Percentiles rank a stretch among this genome's conserved stretches.
Conservation (phyloP, 805 yeast genomes). For the Candida tallmaniae region DNA sequence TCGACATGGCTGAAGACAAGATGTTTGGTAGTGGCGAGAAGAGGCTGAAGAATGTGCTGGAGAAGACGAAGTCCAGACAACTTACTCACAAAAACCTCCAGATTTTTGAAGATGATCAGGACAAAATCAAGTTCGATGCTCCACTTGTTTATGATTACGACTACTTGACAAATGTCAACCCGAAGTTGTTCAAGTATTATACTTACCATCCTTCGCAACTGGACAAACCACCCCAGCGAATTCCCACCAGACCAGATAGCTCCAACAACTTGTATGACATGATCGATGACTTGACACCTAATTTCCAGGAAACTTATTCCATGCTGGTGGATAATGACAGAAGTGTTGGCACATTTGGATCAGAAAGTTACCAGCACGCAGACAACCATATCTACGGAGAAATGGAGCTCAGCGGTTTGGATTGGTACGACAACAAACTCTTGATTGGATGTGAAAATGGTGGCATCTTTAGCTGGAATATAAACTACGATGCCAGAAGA, state of each 20-base stretch:
- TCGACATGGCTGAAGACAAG: not conserved
- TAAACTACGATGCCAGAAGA: slow-evolving; percentile 33
- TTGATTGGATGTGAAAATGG: slow-evolving; percentile 40
- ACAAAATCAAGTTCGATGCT: slow-evolving; percentile 17
- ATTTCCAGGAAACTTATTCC: slow-evolving; percentile 6
- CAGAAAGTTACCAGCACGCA: slow-evolving; percentile 27
- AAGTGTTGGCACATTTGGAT: slow-evolving; percentile 8
- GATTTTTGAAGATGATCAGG: slow-evolving; percentile 9
- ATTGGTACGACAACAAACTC: slow-evolving; percentile 28
- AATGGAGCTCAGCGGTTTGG: slow-evolving; percentile 40
- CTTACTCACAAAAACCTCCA: slow-evolving; percentile 7
- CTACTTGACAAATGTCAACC: slow-evolving; percentile 31
- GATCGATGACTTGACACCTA: slow-evolving; percentile 1
- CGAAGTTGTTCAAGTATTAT: slow-evolving; percentile 34
- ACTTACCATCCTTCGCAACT: slow-evolving; percentile 25
- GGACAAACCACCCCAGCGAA: not conserved
- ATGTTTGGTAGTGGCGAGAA: slow-evolving; percentile 1
- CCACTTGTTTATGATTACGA: slow-evolving; percentile 42
- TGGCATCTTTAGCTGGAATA: slow-evolving; percentile 37
- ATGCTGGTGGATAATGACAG: slow-evolving; percentile 1
- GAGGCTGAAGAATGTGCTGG: not conserved
- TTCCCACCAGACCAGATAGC: slow-evolving; percentile 1
- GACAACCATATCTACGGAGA: slow-evolving; percentile 38
- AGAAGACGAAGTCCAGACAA: not conserved
- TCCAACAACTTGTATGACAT: slow-evolving; percentile 4